Conservation (phyloP, 441 rosid genomes). For the Croton laevigatus region DNA sequence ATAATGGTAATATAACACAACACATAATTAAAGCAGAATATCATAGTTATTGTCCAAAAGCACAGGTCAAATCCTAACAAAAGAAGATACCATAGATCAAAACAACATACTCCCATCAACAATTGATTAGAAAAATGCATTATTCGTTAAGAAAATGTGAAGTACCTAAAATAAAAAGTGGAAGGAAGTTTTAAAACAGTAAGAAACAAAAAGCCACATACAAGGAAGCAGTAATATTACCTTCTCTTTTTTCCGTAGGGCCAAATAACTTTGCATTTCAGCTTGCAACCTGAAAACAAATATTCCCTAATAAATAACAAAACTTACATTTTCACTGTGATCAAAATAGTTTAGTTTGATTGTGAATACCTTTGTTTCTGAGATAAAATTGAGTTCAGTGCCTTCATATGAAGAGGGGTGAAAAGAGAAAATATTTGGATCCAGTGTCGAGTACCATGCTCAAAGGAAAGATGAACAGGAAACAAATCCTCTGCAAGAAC, state of each 20-base stretch:
- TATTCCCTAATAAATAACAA: background rate
- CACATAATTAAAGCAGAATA: no score
- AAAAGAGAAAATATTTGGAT: conserved; percentile 71
- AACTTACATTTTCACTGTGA: conserved; percentile 16
- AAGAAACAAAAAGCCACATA: background rate
- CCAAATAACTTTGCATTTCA: conserved; percentile 68
- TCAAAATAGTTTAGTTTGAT: conserved; percentile 17
- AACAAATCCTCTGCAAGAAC: conserved; percentile 73
- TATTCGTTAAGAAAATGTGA: background rate
- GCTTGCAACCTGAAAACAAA: conserved; percentile 64
- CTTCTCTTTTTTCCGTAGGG: conserved; percentile 62
- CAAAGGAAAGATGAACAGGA: conserved; percentile 64
- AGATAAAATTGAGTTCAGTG: conserved; percentile 61
- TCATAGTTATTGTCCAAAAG: no score
- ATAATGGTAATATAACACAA: no score
- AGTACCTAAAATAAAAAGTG: background rate
- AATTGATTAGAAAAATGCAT: background rate
- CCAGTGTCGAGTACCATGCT: conserved; percentile 81
- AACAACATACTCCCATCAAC: background rate
- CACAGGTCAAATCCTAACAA: no score
- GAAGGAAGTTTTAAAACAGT: background rate
- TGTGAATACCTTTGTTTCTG: conserved; percentile 69
- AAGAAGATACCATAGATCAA: background rate
- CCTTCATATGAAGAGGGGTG: conserved; percentile 69
- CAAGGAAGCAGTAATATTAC: conserved; percentile 29